Evolutionary conservation across 176 grass and related monocot species (phyloP), one percentile per base, ranked within the genome.

Genomic region (Panicum miliaceum): DNA sequence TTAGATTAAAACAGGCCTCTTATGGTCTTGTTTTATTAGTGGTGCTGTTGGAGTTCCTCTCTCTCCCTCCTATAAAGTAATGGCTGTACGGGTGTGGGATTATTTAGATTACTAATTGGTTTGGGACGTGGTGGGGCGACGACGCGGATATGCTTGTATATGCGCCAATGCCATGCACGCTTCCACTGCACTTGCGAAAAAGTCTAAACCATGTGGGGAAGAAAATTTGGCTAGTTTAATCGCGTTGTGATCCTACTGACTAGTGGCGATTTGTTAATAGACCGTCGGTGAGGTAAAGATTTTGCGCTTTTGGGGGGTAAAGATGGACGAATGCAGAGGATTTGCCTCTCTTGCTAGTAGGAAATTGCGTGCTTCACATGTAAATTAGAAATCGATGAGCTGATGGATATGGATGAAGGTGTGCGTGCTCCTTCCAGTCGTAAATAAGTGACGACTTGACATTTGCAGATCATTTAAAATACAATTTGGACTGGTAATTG

Each of bases 11-110:
- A n/a, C n/a, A 4, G 3, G 18, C 56, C 19, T 6, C 22, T 0
- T 58, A 8, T 10, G 22, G 70, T 81, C 69, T 47, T 81, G 60
- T 87, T 81, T 87, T 58, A 75, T 29, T 62, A 58, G 6, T 59
- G 4, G 15, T 47, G 45, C 16, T 35, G 14, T 61, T 42, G 29
- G 75, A 5, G n/a, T 19, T 75, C 26, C 52, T 68, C 37, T 3
- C 74, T 42, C 36, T 36, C 64, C 4, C 2, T 3, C 7, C 27
- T 64, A 16, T 64, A 5, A 0, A 7, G 29, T 45, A 82, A 62
- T 32, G 41, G 64, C 62, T 77, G 72, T 71, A 71, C n/a, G 32
- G 18, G 20, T 18, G 34, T 29, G 8, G 80, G 64, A 71, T 77
- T 78, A 32, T 79, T 52, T 82, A 58, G 43, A 18, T 13, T 1